These are phyloP conservation scores for Coprinopsis marcescibilis DNA, from an alignment of 768 basidiomycete species.

Conservation along the genomic window DNA sequence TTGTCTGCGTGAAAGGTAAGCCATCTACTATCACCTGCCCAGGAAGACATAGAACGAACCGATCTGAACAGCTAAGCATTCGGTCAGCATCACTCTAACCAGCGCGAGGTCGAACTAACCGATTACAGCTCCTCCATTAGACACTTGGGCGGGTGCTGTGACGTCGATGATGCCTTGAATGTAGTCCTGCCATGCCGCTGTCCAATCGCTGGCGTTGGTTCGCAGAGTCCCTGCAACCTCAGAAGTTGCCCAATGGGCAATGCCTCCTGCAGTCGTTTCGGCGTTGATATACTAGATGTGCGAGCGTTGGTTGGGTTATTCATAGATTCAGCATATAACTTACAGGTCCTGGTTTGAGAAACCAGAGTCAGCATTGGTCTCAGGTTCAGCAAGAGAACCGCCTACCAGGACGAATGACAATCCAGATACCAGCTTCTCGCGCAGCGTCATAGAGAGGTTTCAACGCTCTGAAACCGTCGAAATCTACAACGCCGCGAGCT, in stretches of 20 bases:
- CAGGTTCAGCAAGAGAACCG: neutral
- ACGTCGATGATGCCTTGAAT: slow-evolving; percentile 58
- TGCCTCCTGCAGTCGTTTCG: slow-evolving; percentile 76
- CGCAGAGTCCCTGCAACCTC: slow-evolving; percentile 60
- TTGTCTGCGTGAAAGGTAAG: slow-evolving; percentile 47
- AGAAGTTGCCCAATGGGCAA: slow-evolving; percentile 63
- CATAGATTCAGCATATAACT: no score
- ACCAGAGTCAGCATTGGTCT: neutral
- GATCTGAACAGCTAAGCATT: slow-evolving; percentile 24
- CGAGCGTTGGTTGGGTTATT: no score
- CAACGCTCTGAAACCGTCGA: slow-evolving; percentile 62
- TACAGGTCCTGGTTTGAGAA: slow-evolving; percentile 16
- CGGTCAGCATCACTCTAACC: neutral
- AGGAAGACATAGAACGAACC: slow-evolving; percentile 14
- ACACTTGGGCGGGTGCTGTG: slow-evolving; percentile 62
- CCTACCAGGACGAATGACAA: slow-evolving; percentile 70
- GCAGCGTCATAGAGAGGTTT: slow-evolving; percentile 72
- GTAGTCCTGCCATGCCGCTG: slow-evolving; percentile 66
- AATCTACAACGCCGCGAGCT: slow-evolving; percentile 67
- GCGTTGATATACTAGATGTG: slow-evolving; percentile 82
- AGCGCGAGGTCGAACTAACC: slow-evolving; percentile 32
- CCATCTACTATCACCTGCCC: neutral
- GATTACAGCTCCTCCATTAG: slow-evolving; percentile 68
- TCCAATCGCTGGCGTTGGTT: slow-evolving; percentile 71
- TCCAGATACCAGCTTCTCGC: slow-evolving; percentile 66